phyloP scores from a whole-genome alignment of 768 basidiomycete genomes.

The Tylopilus rubrobrunneus region DNA sequence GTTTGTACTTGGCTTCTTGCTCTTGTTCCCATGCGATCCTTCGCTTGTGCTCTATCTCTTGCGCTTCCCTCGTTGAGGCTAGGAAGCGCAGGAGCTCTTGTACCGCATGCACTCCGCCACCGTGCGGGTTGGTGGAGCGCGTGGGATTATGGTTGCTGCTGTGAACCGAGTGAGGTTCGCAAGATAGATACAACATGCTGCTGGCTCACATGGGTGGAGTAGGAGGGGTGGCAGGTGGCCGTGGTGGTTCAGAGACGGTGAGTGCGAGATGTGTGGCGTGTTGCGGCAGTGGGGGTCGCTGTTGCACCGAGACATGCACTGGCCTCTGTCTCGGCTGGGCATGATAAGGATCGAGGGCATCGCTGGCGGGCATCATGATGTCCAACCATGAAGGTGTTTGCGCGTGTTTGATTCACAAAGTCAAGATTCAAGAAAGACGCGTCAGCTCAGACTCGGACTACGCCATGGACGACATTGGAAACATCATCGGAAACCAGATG shows the following conservation, averaged over 20 bases:
- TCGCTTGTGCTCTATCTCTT: constrained; percentile 57
- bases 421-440: constrained; percentile 32
- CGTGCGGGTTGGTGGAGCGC: constrained; percentile 28
- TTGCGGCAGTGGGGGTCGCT: constrained; percentile 29
- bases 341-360: constrained; percentile 72
- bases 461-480: constrained; percentile 43
- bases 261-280: constrained; percentile 58
- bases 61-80: constrained; percentile 52
- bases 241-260: constrained; percentile 46
- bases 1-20: constrained; percentile 55
- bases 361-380: constrained; percentile 55
- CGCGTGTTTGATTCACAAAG: constrained; percentile 28
- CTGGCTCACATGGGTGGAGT: constrained; percentile 37
- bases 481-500: constrained; percentile 49
- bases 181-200: background rate
- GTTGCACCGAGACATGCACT: constrained; percentile 11
- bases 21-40: constrained; percentile 66
- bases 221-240: constrained; percentile 24
- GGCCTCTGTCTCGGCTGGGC: constrained; percentile 39
- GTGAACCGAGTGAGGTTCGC: background rate
- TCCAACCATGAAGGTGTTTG: constrained; percentile 21
- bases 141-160: constrained; percentile 9
- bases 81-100: constrained; percentile 61
- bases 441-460: constrained; percentile 31
- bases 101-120: constrained; percentile 42